phyloP scores from a whole-genome alignment of 139 green algal species.

The Microglena sp. region DNA sequence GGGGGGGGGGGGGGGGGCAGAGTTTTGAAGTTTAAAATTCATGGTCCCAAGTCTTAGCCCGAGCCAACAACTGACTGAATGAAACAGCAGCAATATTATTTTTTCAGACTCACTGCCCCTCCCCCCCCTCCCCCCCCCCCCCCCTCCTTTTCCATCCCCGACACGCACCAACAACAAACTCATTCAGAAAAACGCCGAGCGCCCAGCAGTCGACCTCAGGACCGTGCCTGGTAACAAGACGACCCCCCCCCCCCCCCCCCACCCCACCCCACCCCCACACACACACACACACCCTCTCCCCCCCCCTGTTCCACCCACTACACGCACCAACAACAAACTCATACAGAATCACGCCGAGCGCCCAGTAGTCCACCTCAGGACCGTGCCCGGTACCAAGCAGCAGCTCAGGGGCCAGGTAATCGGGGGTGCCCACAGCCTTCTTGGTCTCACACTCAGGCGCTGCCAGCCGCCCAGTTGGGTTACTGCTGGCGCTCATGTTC shows the following conservation, averaged over 20 bases:
- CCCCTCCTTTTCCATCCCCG: background rate
- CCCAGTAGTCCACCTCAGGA: conserved; percentile 87
- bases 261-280: background rate
- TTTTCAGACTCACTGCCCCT: no score
- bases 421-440: conserved; percentile 76
- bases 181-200: conserved; percentile 79
- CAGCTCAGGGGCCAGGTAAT: conserved; percentile 92
- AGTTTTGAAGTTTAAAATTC: no score
- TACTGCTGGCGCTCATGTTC: no score
- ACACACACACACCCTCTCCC: no score
- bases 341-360: conserved; percentile 77
- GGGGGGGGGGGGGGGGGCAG: no score
- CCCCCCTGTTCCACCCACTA: background rate
- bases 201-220: conserved; percentile 78
- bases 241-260: background rate
- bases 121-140: no score
- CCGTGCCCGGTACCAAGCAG: conserved; percentile 62
- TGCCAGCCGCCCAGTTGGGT: conserved; percentile 26
- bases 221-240: background rate
- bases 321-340: conserved; percentile 65
- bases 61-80: no score
- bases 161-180: conserved; percentile 60
- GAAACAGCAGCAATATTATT: no score
- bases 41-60: no score
- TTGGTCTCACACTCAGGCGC: conserved; percentile 24